phyloP scores from a whole-genome alignment of 345 rosid genomes.

The Conringia planisiliqua region DNA sequence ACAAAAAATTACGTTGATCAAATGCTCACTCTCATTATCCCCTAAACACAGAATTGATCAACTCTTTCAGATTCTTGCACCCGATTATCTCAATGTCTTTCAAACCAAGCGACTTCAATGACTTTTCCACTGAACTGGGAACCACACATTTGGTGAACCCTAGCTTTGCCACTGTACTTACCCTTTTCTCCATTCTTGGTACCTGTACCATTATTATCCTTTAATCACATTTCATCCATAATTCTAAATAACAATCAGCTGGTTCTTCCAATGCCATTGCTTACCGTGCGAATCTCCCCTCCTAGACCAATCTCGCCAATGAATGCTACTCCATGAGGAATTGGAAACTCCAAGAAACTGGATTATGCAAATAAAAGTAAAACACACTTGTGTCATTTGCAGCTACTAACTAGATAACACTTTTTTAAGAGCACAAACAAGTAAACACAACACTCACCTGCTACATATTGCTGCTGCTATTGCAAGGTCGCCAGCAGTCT shows the following conservation, averaged over 20 bases:
- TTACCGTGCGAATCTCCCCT: constrained; percentile 82
- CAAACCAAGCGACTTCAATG: constrained; percentile 35
- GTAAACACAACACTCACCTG: constrained; percentile 42
- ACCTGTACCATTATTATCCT: constrained; percentile 46
- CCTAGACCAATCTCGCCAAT: constrained; percentile 87
- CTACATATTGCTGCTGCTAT: constrained; percentile 96
- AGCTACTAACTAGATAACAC: not conserved
- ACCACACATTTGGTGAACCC: constrained; percentile 75
- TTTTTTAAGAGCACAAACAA: not conserved
- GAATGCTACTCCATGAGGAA: constrained; percentile 73
- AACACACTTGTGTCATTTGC: not conserved
- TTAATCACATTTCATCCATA: not conserved
- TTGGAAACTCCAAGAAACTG: constrained; percentile 94
- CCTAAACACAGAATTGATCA: constrained; percentile 57
- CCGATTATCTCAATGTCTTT: constrained; percentile 51
- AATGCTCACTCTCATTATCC: not conserved
- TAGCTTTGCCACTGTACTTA: constrained; percentile 63
- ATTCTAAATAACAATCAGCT: not conserved
- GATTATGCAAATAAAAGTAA: not conserved
- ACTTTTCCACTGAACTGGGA: constrained; percentile 56
- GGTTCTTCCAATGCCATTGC: constrained; percentile 9
- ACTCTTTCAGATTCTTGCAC: constrained; percentile 71
- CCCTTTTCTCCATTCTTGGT: constrained; percentile 78
- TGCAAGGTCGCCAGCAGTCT: constrained; percentile 94
- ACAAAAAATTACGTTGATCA: not conserved